phyloP scores from a whole-genome alignment of 805 yeast genomes.

The Kluyveromyces aestuarii region DNA sequence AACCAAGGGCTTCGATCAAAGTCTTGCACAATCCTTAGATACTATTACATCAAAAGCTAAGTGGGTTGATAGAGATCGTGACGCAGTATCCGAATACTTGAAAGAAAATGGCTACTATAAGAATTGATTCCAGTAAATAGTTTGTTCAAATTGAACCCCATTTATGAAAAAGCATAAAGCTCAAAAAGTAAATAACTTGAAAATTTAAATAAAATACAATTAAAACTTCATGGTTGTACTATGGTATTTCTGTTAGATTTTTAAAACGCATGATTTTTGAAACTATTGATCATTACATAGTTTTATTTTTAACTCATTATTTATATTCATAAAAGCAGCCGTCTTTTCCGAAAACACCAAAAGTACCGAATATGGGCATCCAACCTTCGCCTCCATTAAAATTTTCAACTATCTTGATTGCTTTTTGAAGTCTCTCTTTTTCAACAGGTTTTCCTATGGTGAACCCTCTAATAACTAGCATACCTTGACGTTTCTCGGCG shows the following conservation, averaged over 20 bases:
- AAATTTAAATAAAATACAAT: no score
- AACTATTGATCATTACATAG: background rate
- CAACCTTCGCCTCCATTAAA: slow-evolving; percentile 40
- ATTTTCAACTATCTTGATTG: slow-evolving; percentile 24
- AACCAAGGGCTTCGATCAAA: slow-evolving; percentile 56
- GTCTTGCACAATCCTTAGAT: slow-evolving; percentile 58
- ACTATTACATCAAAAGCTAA: slow-evolving; percentile 44
- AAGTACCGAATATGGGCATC: slow-evolving; percentile 42
- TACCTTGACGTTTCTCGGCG: slow-evolving; percentile 38
- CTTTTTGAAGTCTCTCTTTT: slow-evolving; percentile 19
- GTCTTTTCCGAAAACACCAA: slow-evolving; percentile 58
- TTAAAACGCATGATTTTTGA: background rate
- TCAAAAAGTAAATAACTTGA: background rate
- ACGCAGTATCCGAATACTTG: slow-evolving; percentile 42
- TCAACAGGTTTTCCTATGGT: slow-evolving; percentile 47
- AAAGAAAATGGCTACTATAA: slow-evolving; percentile 25
- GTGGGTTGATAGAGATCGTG: slow-evolving; percentile 52
- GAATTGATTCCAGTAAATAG: background rate
- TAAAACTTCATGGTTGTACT: no score
- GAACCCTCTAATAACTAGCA: slow-evolving; percentile 53
- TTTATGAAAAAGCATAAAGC: background rate
- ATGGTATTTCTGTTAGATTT: no score
- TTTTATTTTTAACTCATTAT: background rate
- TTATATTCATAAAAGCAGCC: slow-evolving; percentile 55
- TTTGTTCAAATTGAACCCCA: background rate